Conservation (phyloP, 345 rosid species). For the Dipteronia dyeriana region DNA sequence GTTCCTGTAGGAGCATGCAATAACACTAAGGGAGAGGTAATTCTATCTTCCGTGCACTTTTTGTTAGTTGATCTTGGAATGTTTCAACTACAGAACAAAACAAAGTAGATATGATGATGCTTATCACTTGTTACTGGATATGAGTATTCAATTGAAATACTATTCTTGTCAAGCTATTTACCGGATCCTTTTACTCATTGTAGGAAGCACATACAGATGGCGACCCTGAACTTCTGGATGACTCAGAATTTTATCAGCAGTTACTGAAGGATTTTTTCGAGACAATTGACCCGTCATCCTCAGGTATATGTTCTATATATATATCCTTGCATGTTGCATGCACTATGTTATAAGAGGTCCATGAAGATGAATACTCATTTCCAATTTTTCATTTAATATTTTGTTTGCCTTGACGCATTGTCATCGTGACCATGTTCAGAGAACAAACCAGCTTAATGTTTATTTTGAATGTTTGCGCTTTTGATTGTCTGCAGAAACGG, state of each 20-base stretch:
- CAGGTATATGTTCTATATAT: slow-evolving; percentile 43
- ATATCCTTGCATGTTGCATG: slow-evolving; percentile 4
- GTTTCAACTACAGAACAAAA: no score
- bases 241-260: slow-evolving; percentile 86
- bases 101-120: background rate
- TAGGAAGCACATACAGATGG: slow-evolving; percentile 63
- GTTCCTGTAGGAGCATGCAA: slow-evolving; percentile 29
- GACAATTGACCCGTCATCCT: slow-evolving; percentile 64
- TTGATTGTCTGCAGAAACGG: slow-evolving; percentile 53
- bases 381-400: no score
- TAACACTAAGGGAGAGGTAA: slow-evolving; percentile 52
- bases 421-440: no score
- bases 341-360: background rate
- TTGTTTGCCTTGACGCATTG: no score
- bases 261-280: slow-evolving; percentile 84
- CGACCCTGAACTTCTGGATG: slow-evolving; percentile 89
- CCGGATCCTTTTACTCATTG: background rate
- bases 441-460: no score
- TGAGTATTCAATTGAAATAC: background rate
- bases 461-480: background rate
- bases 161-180: background rate
- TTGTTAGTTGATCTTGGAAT: no score
- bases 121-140: background rate
- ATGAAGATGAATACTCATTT: no score
- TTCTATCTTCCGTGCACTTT: background rate